Base-by-base conservation (phyloP, 371 early-diverging fungal genomes). In the Mucor lusitanicus region DNA sequence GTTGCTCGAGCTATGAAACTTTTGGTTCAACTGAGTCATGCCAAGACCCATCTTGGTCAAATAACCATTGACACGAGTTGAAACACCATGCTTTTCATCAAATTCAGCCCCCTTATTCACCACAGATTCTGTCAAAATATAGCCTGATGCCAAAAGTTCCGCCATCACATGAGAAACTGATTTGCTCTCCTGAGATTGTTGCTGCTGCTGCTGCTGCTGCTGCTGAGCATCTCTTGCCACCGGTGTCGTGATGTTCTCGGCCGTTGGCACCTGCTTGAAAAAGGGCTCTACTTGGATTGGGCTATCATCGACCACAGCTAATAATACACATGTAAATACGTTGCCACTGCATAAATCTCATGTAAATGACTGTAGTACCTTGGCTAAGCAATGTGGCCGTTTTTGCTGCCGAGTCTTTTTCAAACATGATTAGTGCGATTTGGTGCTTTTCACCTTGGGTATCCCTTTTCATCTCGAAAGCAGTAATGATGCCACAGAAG, bases 81-180 rank as follows among this genome's bases (percentile, higher is more conserved):
- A 63, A n/a, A 79, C 67, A 28, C 71, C 73, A 58, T 83, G 85
- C 69, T 82, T 82, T 62, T 67, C 62, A 73, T 88, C 88, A 69
- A 82, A 77, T 21, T 77, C 85, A 15, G 77, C 62, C n/a, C 87
- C 87, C 63, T 79, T 79, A 60, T 79, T 73, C 30, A 87, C 64
- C 40, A 88, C 83, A 15, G 65, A 60, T 62, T 85, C 87, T 44
- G 73, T 71, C 63, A 88, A 65, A 6, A 62, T 56, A 72, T 85
- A 88, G 25, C 88, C 88, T 21, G 82, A 80, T 44, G 87, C 87
- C 42, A 88, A 70, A 19, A 88, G 70, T 71, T 88, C 88, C 17
- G 87, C 82, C 69, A 86, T 72, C 57, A 86, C 74, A 39, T 73
- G 77, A 23, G 82, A 75, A 68, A 80, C 84, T 55, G 84, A 80